Conservation (phyloP, 2,329 filamentous ascomycete species). For the Septoria petroselini region DNA sequence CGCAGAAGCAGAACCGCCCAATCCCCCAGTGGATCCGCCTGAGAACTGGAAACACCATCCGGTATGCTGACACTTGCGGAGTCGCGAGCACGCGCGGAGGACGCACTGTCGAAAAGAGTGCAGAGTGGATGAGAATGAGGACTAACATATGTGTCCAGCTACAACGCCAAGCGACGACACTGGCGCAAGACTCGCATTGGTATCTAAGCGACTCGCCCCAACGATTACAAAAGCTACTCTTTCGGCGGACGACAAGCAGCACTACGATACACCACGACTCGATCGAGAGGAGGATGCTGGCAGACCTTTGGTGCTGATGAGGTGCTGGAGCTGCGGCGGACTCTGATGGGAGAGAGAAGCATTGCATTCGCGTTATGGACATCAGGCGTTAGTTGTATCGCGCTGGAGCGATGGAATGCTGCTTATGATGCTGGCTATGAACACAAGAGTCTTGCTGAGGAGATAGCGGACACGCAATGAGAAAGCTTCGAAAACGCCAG, state of each 20-base stretch:
- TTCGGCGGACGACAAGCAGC: slow-evolving; percentile 20
- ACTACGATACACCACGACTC: slow-evolving; percentile 14
- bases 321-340: slow-evolving; percentile 11
- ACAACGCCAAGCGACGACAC: slow-evolving; percentile 99
- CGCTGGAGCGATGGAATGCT: slow-evolving; percentile 21
- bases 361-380: slow-evolving; percentile 18
- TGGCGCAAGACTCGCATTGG: slow-evolving; percentile 99
- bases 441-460: slow-evolving; percentile 18
- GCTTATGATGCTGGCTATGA: slow-evolving; percentile 16
- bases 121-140: background rate
- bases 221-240: slow-evolving; percentile 20
- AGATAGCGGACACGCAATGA: slow-evolving; percentile 29
- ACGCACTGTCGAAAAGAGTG: background rate
- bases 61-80: slow-evolving; percentile 64
- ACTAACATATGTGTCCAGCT: slow-evolving; percentile 56
- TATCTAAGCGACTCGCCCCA: slow-evolving; percentile 70
- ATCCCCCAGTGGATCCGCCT: slow-evolving; percentile 99
- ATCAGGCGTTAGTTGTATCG: slow-evolving; percentile 21
- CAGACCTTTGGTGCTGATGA: slow-evolving; percentile 1
- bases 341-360: slow-evolving; percentile 13
- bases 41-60: slow-evolving; percentile 97
- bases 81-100: slow-evolving; percentile 1
- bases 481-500: slow-evolving; percentile 23
- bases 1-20: slow-evolving; percentile 99
- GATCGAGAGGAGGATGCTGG: slow-evolving; percentile 14